Evolutionary conservation across 441 rosid genomes (phyloP).

Genomic region (Oxalis stricta): DNA sequence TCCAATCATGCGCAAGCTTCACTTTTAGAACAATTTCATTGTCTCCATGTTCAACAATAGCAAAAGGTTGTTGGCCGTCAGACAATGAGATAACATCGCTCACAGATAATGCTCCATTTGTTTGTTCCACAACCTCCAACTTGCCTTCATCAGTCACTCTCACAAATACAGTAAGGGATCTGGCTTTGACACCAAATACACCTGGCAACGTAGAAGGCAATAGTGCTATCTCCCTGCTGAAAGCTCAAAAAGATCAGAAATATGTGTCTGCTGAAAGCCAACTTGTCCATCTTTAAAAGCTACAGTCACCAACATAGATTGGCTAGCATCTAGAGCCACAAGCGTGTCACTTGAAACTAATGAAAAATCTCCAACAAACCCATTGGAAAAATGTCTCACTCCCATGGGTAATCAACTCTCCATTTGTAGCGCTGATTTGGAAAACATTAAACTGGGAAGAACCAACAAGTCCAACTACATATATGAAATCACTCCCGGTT

Average conservation of each 20-base stretch:
- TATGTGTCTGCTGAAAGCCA: conserved; percentile 38
- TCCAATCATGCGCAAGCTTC: conserved; percentile 58
- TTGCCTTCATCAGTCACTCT: conserved; percentile 42
- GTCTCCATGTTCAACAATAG: conserved; percentile 50
- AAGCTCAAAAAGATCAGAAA: conserved; percentile 46
- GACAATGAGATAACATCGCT: conserved; percentile 67
- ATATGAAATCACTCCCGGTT: conserved; percentile 35
- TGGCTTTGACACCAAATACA: conserved; percentile 45
- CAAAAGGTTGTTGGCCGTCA: conserved; percentile 64
- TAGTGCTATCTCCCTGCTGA: conserved; percentile 36
- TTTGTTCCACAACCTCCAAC: conserved; percentile 60
- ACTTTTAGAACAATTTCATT: conserved; percentile 53
- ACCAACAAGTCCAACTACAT: conserved; percentile 55
- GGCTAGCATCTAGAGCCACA: conserved; percentile 59
- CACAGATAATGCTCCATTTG: conserved; percentile 42
- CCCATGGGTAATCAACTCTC: conserved; percentile 60
- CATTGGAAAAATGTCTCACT: conserved; percentile 50
- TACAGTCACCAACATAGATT: conserved; percentile 43
- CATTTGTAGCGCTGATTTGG: conserved; percentile 56
- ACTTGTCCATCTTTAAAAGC: conserved; percentile 43
- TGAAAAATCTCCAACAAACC: conserved; percentile 46
- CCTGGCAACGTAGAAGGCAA: conserved; percentile 44
- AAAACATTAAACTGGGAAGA: conserved; percentile 53
- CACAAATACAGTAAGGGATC: conserved; percentile 27
- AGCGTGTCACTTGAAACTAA: conserved; percentile 53